These are phyloP conservation scores for Claviceps humidiphila DNA, from an alignment of 2,329 filamentous ascomycete genomes.

Conservation along the genomic window DNA sequence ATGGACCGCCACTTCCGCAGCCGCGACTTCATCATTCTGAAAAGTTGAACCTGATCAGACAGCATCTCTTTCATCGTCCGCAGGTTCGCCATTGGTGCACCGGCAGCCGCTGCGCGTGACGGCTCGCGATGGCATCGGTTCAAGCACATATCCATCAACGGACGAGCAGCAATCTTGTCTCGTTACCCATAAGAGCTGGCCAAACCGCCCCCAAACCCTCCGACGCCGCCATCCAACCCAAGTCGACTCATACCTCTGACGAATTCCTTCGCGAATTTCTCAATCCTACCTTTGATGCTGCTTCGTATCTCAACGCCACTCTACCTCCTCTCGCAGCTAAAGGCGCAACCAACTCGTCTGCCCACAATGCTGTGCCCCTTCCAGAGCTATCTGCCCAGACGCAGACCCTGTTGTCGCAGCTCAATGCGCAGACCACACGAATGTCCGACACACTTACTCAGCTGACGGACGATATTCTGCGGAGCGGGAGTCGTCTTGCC, in stretches of 20 bases:
- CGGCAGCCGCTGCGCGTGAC: background rate
- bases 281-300: conserved; percentile 64
- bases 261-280: conserved; percentile 64
- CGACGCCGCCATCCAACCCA: conserved; percentile 28
- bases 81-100: background rate
- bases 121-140: conserved; percentile 17
- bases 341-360: conserved; percentile 14
- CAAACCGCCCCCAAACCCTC: conserved; percentile 26
- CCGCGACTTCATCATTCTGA: no score
- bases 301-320: conserved; percentile 69
- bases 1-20: no score
- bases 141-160: conserved; percentile 26
- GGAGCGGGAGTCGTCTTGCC: conserved; percentile 73
- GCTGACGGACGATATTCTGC: conserved; percentile 86
- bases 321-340: conserved; percentile 53
- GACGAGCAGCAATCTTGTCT: conserved; percentile 29
- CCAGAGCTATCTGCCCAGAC: conserved; percentile 69
- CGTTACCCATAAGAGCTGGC: conserved; percentile 21
- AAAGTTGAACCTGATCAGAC: no score
- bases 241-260: conserved; percentile 55
- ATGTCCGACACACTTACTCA: conserved; percentile 72
- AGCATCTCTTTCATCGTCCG: no score
- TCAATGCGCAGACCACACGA: conserved; percentile 78
- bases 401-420: conserved; percentile 71
- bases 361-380: conserved; percentile 40